These are phyloP conservation scores for Fomitiporia mediterranea DNA, from an alignment of 1,284 basidiomycete genomes.

Conservation along the genomic window DNA sequence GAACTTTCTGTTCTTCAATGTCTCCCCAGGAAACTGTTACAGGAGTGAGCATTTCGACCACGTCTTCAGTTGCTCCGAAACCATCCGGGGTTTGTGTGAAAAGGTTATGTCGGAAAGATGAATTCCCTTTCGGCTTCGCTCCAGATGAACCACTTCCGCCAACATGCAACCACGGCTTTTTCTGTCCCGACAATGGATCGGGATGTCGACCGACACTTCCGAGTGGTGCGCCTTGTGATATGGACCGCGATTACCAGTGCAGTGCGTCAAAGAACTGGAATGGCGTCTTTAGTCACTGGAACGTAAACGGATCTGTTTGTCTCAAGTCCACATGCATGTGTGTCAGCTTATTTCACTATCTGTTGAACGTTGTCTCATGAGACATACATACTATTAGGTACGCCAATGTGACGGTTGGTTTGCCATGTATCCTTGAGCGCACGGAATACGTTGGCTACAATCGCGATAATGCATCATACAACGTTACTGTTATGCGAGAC, in stretches of 20 bases:
- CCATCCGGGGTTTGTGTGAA: constrained; percentile 39
- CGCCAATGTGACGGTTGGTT: constrained; percentile 51
- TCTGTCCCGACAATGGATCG: constrained; percentile 72
- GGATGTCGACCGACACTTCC: constrained; percentile 46
- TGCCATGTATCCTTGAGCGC: constrained; percentile 56
- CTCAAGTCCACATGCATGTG: constrained; percentile 60
- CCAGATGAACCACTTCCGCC: constrained; percentile 45
- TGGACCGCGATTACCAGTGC: constrained; percentile 72
- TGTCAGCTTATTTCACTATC: constrained; percentile 27
- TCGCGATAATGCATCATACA: constrained; percentile 39
- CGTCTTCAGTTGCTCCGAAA: background rate
- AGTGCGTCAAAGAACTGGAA: constrained; percentile 39
- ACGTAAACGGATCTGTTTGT: constrained; percentile 58
- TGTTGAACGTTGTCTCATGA: too few relatives aligned
- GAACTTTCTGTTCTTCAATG: constrained; percentile 50
- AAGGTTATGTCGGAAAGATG: constrained; percentile 56
- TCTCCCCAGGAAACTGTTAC: constrained; percentile 23
- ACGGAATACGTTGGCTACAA: constrained; percentile 52
- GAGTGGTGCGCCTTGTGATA: constrained; percentile 54
- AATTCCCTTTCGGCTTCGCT: constrained; percentile 56
- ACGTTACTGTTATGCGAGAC: constrained; percentile 54
- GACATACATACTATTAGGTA: constrained; percentile 36
- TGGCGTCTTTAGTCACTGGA: constrained; percentile 36
- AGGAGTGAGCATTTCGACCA: background rate
- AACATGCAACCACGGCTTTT: constrained; percentile 48